Conservation (phyloP, 345 rosid genomes). For the Citrus mangshanensis region DNA sequence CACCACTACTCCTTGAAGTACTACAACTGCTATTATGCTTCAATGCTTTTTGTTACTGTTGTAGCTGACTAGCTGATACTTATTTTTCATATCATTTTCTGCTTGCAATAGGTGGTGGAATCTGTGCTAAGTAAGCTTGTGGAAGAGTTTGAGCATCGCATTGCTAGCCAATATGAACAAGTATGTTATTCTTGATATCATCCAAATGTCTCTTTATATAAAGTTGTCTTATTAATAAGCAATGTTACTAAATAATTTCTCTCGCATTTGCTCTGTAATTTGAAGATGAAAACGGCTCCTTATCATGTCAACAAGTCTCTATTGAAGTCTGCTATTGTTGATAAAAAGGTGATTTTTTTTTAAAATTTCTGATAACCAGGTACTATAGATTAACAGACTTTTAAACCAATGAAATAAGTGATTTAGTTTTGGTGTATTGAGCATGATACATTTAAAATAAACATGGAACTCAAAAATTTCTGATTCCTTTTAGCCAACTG, state of each 20-base stretch:
- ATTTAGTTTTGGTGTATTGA: background rate
- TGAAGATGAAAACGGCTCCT: slow-evolving; percentile 45
- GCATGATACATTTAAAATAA: background rate
- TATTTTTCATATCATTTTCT: slow-evolving; percentile 19
- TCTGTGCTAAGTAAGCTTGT: slow-evolving; percentile 81
- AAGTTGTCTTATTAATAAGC: background rate
- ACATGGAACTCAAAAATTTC: background rate
- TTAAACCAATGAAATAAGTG: background rate
- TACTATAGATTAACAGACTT: background rate
- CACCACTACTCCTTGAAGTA: background rate
- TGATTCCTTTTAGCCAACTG: background rate
- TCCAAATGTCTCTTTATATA: background rate
- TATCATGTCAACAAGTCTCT: slow-evolving; percentile 44
- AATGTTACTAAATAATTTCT: background rate
- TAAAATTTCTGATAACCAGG: slow-evolving; percentile 8
- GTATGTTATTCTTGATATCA: slow-evolving; percentile 36
- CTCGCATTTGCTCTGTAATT: slow-evolving; percentile 15
- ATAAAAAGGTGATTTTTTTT: slow-evolving; percentile 49
- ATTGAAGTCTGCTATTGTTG: slow-evolving; percentile 38
- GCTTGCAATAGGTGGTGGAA: slow-evolving; percentile 70
- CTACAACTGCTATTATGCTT: background rate
- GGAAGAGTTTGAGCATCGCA: slow-evolving; percentile 83
- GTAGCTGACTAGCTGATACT: slow-evolving; percentile 16
- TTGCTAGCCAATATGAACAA: slow-evolving; percentile 60
- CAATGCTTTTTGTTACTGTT: background rate